These are phyloP conservation scores for Zygoascus bituminiphila DNA, from an alignment of 805 yeast genomes.

Conservation along the genomic window DNA sequence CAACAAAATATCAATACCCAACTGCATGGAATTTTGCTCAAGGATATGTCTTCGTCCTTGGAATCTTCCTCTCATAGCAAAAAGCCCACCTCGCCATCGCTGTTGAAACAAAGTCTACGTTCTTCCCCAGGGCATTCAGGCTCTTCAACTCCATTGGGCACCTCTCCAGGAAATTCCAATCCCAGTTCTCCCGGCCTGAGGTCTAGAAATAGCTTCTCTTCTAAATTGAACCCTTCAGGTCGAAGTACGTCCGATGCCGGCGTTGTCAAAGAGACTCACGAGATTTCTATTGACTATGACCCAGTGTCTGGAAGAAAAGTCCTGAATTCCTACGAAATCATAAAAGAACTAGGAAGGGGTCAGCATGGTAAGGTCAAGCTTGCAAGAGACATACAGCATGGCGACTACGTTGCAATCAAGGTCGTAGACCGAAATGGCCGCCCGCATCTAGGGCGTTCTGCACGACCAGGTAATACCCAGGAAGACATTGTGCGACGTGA, in stretches of 20 bases:
- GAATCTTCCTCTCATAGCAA: not conserved
- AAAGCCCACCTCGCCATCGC: not conserved
- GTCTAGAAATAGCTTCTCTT: no score
- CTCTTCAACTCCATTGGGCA: not conserved
- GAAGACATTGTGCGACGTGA: conserved; percentile 77
- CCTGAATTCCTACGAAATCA: conserved; percentile 81
- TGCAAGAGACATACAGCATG: conserved; percentile 60
- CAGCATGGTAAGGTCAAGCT: conserved; percentile 97
- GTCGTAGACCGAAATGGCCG: conserved; percentile 71
- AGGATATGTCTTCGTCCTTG: not conserved
- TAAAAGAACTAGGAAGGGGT: conserved; percentile 86
- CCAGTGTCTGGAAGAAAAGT: conserved; percentile 76
- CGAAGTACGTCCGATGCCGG: not conserved
- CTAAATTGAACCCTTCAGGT: not conserved
- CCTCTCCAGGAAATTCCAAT: not conserved
- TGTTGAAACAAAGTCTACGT: not conserved
- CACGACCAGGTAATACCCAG: conserved; percentile 37
- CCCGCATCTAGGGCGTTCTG: conserved; percentile 40
- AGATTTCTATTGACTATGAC: conserved; percentile 76
- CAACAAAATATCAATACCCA: not conserved
- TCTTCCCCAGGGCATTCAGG: not conserved
- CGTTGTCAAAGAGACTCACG: conserved; percentile 75
- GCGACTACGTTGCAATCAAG: conserved; percentile 76
- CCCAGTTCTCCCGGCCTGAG: not conserved
- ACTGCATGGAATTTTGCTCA: not conserved